Base-by-base conservation (phyloP, 306 rosid genomes). In the Vachellia collinsii region DNA sequence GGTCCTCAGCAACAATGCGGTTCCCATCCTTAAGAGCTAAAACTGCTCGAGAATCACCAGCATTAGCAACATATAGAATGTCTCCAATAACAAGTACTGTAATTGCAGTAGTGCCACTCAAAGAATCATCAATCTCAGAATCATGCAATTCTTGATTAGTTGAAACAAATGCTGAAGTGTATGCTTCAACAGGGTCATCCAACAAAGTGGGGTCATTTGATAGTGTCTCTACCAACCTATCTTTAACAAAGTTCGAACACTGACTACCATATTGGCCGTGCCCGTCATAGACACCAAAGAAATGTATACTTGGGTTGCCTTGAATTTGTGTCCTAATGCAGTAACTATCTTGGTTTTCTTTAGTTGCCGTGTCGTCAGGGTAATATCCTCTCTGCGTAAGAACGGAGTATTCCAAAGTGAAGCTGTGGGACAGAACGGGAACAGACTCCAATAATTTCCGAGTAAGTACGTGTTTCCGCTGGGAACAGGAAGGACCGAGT, bases 31-130 rank as follows among this genome's bases (percentile, higher is more conserved):
- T 90, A 82, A 93, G 97, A 5, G 99, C 98, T 48, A 96, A 19
- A 66, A 93, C 97, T 0, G 99, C 98, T 64, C 99, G 87, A 0
- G 99, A 96, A 83, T 96, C 99, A 22, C 99, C 99, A 90, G 83
- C 99, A 90, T 96, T 96, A 3, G 99, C 99, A 47, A 96, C 94
- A 34, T 75, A 92, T 70, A 96, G 90, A 7, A 82, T 87, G 75
- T 90, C 86, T 58, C 97, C 99, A 34, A 96, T 62, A 22, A 93
- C 88, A 67, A 96, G 93, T 74, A 88, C 99, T 0, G 99, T 92
- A 54, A 96, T 96, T 2, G 97, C 98, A 0, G 99, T 96, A 38
- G 99, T 96, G 19, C 99, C 99, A 74, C 99, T 96, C 97, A 96
- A 78, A 7, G 97, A 82, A 89, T 96, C 99, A 83, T 96, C 97